A percentile compares a stretch with the other conserved stretches of the same genome.
phyloP scores from a whole-genome alignment of 2,329 filamentous ascomycete genomes.

The Xylariaceae sp. region DNA sequence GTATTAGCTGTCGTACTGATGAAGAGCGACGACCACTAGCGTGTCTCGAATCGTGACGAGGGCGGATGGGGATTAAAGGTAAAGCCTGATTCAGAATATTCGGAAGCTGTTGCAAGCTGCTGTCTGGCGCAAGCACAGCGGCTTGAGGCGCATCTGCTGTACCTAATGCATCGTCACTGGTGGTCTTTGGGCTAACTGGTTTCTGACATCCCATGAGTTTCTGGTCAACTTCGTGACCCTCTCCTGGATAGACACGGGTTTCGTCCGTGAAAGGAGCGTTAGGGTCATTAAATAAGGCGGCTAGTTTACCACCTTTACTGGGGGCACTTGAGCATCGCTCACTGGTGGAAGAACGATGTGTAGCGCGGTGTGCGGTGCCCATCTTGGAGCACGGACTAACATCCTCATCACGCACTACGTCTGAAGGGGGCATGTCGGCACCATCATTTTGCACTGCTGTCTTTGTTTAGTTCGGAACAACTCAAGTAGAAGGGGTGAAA shows the following conservation, averaged over 20 bases:
- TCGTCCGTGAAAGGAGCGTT: background rate
- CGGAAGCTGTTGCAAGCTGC: background rate
- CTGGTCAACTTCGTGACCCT: conserved; percentile 12
- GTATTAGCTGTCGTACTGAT: background rate
- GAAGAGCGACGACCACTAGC: background rate
- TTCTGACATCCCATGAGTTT: conserved; percentile 17
- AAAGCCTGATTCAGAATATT: background rate
- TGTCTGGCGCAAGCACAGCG: background rate
- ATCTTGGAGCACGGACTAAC: background rate
- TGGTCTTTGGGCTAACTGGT: background rate
- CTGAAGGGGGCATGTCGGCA: background rate
- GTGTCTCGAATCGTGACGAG: background rate
- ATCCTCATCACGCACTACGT: background rate
- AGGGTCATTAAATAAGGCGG: no score
- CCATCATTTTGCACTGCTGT: background rate
- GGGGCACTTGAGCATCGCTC: conserved; percentile 25
- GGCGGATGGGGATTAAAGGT: background rate
- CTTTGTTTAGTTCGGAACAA: background rate
- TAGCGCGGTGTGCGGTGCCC: background rate
- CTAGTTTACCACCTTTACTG: conserved; percentile 7
- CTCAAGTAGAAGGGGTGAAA: background rate
- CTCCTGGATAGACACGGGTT: conserved; percentile 15
- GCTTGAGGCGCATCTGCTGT: background rate
- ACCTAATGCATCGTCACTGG: background rate
- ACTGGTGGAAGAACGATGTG: background rate